Evolutionary conservation across 2,329 filamentous ascomycete species (phyloP).

Genomic region (Xylariaceae sp.): DNA sequence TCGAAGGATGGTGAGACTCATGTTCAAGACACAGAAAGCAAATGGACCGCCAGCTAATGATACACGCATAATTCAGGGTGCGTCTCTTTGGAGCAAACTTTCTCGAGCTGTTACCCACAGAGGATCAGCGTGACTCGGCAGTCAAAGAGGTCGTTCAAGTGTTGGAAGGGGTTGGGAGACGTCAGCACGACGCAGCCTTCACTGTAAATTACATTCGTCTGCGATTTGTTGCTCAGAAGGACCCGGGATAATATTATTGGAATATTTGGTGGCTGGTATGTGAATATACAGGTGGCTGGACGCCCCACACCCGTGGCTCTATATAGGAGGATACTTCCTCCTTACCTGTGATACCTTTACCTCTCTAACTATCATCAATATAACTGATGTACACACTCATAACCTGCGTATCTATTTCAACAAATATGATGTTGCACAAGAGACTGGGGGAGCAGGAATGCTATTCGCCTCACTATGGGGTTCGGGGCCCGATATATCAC

Average conservation of each 20-base stretch:
- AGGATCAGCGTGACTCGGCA: conserved; percentile 2
- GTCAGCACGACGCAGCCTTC: conserved; percentile 8
- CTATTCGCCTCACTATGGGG: no score
- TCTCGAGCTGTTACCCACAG: neutral
- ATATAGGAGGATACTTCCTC: no score
- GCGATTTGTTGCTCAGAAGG: conserved; percentile 8
- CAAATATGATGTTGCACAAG: no score
- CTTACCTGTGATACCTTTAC: no score
- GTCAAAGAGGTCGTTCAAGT: conserved; percentile 5
- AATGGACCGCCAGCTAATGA: neutral
- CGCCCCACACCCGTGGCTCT: no score
- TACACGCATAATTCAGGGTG: conserved; percentile 1
- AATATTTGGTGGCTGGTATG: no score
- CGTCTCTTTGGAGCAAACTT: conserved; percentile 9
- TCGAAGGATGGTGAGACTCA: conserved; percentile 5
- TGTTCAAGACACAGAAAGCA: neutral
- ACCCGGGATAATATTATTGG: neutral
- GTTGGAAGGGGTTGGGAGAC: conserved; percentile 5
- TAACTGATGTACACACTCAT: no score
- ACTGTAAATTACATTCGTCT: conserved; percentile 9
- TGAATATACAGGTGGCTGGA: no score
- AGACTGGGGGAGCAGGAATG: no score
- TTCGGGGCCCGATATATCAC: no score
- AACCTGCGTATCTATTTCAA: no score
- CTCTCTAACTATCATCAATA: no score